These are phyloP conservation scores for Gossypium schwendimanii DNA, from an alignment of 441 rosid genomes.

Conservation along the genomic window DNA sequence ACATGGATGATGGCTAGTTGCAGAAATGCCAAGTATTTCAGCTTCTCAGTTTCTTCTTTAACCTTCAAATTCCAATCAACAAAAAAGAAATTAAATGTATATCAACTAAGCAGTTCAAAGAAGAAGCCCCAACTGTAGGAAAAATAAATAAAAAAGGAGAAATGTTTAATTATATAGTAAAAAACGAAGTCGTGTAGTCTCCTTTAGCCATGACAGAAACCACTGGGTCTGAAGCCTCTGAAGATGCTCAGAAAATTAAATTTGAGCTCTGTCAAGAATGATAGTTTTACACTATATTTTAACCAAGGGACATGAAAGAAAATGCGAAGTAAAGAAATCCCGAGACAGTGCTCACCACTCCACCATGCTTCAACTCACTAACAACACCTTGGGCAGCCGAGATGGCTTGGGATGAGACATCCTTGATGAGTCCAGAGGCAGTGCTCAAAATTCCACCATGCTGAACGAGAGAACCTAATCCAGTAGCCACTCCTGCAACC, in stretches of 20 bases:
- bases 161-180: no score
- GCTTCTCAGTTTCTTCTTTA: constrained; percentile 31
- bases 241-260: background rate
- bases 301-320: background rate
- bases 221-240: background rate
- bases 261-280: background rate
- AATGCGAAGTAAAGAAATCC: constrained; percentile 11
- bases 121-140: no score
- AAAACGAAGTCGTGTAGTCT: no score
- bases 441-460: constrained; percentile 58
- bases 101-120: background rate
- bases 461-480: constrained; percentile 61
- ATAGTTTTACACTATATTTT: background rate
- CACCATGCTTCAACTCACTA: constrained; percentile 20
- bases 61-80: constrained; percentile 18
- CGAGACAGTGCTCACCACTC: constrained; percentile 46
- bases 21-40: constrained; percentile 1
- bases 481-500: background rate
- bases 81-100: background rate
- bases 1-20: constrained; percentile 50
- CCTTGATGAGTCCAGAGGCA: constrained; percentile 52
- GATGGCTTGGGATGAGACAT: constrained; percentile 57
- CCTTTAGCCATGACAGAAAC: no score
- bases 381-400: constrained; percentile 62
- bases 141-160: no score